phyloP scores from a whole-genome alignment of 805 yeast species.

The Starmera pachycereana region DNA sequence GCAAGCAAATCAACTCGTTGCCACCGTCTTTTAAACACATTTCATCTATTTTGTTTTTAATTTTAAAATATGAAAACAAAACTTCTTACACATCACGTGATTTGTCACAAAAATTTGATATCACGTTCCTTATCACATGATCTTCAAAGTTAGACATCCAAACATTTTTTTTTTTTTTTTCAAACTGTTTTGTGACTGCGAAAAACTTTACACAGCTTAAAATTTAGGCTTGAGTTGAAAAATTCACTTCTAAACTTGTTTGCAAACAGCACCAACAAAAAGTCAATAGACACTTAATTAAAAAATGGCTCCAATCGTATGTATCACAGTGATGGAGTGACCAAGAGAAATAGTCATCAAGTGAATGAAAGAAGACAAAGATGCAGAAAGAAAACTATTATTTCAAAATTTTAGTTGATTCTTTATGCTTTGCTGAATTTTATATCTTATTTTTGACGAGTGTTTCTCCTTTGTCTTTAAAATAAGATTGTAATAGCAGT shows the following conservation, averaged over 20 bases:
- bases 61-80: too few relatives aligned
- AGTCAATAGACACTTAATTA: slow-evolving; percentile 2
- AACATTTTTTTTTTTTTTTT: not conserved
- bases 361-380: not conserved
- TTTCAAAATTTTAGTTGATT: not conserved
- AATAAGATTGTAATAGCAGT: slow-evolving; percentile 38
- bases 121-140: too few relatives aligned
- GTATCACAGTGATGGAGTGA: slow-evolving; percentile 23
- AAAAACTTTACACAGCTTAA: not conserved
- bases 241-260: too few relatives aligned
- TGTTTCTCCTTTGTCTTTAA: not conserved
- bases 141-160: too few relatives aligned
- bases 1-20: too few relatives aligned
- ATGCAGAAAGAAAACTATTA: not conserved
- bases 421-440: slow-evolving; percentile 23
- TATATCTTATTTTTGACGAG: slow-evolving; percentile 14
- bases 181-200: slow-evolving; percentile 1
- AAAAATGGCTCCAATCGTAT: slow-evolving; percentile 88
- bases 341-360: not conserved
- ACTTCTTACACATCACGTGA: too few relatives aligned
- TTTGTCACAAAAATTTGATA: too few relatives aligned
- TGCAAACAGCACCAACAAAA: slow-evolving; percentile 1
- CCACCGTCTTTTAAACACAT: too few relatives aligned
- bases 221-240: too few relatives aligned
- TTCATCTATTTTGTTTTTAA: too few relatives aligned